Base-by-base conservation (phyloP, 2,329 filamentous ascomycete species). In the Pseudonectria buxi region DNA sequence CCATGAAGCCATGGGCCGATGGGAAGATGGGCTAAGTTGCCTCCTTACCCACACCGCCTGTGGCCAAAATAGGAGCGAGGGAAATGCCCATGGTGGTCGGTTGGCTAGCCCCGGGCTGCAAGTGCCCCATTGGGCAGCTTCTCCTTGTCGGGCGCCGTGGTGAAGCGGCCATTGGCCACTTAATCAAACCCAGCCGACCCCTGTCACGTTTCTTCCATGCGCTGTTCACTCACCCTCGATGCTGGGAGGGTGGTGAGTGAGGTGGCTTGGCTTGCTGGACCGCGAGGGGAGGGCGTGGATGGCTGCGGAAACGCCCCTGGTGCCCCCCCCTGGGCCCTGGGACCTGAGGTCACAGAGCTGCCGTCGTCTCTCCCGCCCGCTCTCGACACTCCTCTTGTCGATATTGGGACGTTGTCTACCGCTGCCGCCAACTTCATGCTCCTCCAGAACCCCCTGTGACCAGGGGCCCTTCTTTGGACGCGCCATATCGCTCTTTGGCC, bases 201-300 rank as follows among this genome's bases (percentile, higher is more conserved):
- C 59, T 68, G 63, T 69, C 67, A 65, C 64, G 58, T 67, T 68
- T 68, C 61, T 65, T 59, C 64, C 65, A 71, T 71, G 66, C 65
- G 59, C 63, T 66, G 67, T 57, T 61, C 60, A 62, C 41, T 33
- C 37, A 28, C 40, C 44, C 38, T 41, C 29, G 18, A 24, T 37
- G 5, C 18, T 22, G 5, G 18, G 18, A 22, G 18, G 18, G 18
- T 22, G 18, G 18, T 22, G 18, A 22, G 18, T 22, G 18, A 22
- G 18, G 18, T 36, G 39, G 37, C 39, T 35, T 44, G 36, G 36
- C 37, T 35, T 45, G 38, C 47, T 22, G 18, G 18, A 22, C 18
- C 18, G 18, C 5, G 18, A 9, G 9, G 18, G 18, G 18, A 22
- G 18, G 18, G 18, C 18, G 18, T 22, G 18, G 5, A 22, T 22